A percentile compares a stretch with the other conserved stretches of the same genome.
Conservation (phyloP, 331 rosid genomes). For the Acacia concinna region DNA sequence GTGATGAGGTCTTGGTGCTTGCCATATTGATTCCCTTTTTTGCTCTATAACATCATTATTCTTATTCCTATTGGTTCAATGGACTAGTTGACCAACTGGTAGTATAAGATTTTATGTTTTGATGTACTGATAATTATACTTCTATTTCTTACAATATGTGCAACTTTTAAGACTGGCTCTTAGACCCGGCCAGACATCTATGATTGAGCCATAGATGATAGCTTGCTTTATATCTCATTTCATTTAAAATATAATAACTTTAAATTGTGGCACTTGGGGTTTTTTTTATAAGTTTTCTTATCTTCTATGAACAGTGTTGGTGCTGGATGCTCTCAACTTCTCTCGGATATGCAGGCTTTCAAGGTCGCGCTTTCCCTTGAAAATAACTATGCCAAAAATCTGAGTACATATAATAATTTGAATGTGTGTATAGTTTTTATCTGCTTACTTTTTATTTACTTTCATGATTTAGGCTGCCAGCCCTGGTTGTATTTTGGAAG, state of each 20-base stretch:
- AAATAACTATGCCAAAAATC: constrained; percentile 27
- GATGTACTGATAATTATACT: constrained; percentile 15
- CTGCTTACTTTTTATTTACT: constrained; percentile 35
- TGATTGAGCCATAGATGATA: constrained; percentile 23
- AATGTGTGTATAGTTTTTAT: constrained; percentile 22
- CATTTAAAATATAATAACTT: neutral
- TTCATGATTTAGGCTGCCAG: constrained; percentile 76
- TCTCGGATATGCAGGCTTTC: constrained; percentile 99
- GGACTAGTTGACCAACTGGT: constrained; percentile 12
- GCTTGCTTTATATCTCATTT: constrained; percentile 21
- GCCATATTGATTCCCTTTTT: constrained; percentile 6
- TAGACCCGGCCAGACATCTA: neutral
- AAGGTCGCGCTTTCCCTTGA: constrained; percentile 59
- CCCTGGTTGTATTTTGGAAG: constrained; percentile 99
- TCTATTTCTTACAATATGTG: constrained; percentile 9
- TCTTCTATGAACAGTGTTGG: constrained; percentile 81
- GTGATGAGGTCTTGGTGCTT: neutral
- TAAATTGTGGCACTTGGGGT: constrained; percentile 14
- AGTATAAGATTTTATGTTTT: constrained; percentile 13
- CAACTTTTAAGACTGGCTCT: neutral
- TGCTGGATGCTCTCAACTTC: constrained; percentile 99
- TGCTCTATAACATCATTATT: neutral
- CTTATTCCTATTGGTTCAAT: neutral
- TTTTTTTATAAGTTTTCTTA: constrained; percentile 42
- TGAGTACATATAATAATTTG: constrained; percentile 20